phyloP scores from a whole-genome alignment of 345 rosid species.

The Citrus medica region DNA sequence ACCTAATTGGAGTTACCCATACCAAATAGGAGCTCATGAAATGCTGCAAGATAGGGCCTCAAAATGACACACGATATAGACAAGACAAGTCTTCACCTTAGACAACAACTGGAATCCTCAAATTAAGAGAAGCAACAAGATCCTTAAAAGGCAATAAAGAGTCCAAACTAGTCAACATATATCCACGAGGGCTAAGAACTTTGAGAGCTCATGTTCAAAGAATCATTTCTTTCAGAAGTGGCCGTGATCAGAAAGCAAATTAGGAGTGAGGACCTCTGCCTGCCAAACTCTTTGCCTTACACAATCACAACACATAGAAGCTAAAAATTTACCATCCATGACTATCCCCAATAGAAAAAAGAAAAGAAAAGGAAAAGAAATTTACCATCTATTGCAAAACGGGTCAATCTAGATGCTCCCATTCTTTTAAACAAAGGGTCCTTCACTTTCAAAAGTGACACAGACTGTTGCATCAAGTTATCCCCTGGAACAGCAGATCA shows the following conservation, averaged over 20 bases:
- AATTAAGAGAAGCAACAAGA: not conserved
- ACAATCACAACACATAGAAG: not conserved
- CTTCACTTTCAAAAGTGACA: conserved; percentile 81
- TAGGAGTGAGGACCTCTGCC: not conserved
- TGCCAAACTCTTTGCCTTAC: not conserved
- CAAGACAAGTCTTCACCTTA: not conserved
- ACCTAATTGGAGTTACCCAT: not conserved
- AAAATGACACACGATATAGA: not conserved
- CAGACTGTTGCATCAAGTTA: conserved; percentile 76
- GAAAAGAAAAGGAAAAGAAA: not conserved
- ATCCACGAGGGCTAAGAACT: not conserved
- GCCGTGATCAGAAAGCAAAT: not conserved
- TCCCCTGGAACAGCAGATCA: conserved; percentile 51
- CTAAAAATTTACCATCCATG: not conserved
- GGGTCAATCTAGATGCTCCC: conserved; percentile 89
- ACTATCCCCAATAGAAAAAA: not conserved
- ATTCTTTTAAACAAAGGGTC: conserved; percentile 90
- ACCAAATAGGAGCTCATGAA: not conserved
- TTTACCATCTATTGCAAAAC: conserved; percentile 79
- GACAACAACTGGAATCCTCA: not conserved
- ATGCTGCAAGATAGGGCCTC: not conserved
- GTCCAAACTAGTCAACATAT: not conserved
- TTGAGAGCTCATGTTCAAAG: not conserved
- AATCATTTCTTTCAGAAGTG: not conserved
- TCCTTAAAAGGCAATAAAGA: not conserved